phyloP scores from a whole-genome alignment of 306 rosid genomes.

The Cicer judaicum region DNA sequence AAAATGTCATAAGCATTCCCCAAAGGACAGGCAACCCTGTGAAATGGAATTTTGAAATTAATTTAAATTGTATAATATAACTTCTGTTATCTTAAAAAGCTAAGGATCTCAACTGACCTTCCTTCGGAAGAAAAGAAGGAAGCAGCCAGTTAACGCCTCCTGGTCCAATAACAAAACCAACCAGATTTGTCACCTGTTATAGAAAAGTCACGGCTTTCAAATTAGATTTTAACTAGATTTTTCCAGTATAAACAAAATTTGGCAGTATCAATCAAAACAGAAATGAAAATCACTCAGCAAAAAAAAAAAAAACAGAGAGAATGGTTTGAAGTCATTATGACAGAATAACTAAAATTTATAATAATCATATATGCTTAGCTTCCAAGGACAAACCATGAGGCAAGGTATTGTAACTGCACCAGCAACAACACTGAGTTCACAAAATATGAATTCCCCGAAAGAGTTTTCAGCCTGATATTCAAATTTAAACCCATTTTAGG shows the following conservation, averaged over 20 bases:
- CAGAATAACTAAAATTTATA: neutral
- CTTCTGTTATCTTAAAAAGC: slow-evolving; percentile 3
- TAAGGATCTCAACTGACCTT: slow-evolving; percentile 57
- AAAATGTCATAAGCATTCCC: slow-evolving; percentile 81
- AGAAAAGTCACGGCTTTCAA: slow-evolving; percentile 13
- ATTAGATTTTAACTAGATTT: slow-evolving; percentile 10
- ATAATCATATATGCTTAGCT: slow-evolving; percentile 25
- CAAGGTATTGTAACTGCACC: slow-evolving; percentile 90
- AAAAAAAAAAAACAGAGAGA: neutral
- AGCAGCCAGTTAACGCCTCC: slow-evolving; percentile 74
- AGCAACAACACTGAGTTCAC: slow-evolving; percentile 81
- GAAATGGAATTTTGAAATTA: slow-evolving; percentile 38
- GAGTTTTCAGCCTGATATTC: slow-evolving; percentile 66
- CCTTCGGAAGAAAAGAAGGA: slow-evolving; percentile 69
- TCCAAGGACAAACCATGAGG: slow-evolving; percentile 71
- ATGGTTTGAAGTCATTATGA: slow-evolving; percentile 10
- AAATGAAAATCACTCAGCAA: slow-evolving; percentile 7
- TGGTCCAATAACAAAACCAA: slow-evolving; percentile 91
- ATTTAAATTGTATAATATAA: slow-evolving; percentile 15
- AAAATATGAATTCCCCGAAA: slow-evolving; percentile 61
- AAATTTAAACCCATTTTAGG: slow-evolving; percentile 34
- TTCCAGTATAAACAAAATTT: slow-evolving; percentile 1
- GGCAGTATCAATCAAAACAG: slow-evolving; percentile 9
- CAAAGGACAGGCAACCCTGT: slow-evolving; percentile 82
- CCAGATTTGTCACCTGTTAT: slow-evolving; percentile 85